Percentiles rank a stretch among this genome's conserved stretches.
Conservation (phyloP, 108 stramenopile species). For the Pseudonitzschia delicatissima region DNA sequence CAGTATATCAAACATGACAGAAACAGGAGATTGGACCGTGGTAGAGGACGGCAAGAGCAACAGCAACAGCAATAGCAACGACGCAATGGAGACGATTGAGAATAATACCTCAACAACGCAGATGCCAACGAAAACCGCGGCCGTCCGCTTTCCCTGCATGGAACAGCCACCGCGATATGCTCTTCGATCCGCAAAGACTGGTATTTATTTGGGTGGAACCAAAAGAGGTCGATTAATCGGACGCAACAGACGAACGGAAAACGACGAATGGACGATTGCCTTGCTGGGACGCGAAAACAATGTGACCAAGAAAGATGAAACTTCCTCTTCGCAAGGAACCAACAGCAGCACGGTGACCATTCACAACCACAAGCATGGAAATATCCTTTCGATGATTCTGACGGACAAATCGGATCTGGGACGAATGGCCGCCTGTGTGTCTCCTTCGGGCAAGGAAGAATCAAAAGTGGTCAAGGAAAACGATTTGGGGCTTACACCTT, state of each 20-base stretch:
- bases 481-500: neutral
- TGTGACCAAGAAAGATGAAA: neutral
- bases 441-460: neutral
- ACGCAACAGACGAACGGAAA: neutral
- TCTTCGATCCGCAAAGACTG: constrained; percentile 1
- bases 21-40: neutral
- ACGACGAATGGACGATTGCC: neutral
- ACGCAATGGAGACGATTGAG: neutral
- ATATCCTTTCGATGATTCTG: neutral
- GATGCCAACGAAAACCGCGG: neutral
- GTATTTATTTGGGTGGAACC: neutral
- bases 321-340: neutral
- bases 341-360: neutral
- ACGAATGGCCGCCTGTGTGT: too few relatives aligned
- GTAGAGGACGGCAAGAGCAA: neutral
- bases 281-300: neutral
- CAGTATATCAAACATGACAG: neutral
- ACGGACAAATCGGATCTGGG: too few relatives aligned
- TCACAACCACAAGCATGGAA: neutral
- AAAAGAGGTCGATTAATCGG: neutral
- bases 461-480: neutral
- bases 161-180: constrained; percentile 13
- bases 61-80: too few relatives aligned
- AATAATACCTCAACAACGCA: neutral
- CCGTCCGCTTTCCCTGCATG: constrained; percentile 16